Evolutionary conservation across 352 stramenopile species (phyloP), one percentile per base, ranked within the genome.

Genomic region (Stramenopiles sp.): DNA sequence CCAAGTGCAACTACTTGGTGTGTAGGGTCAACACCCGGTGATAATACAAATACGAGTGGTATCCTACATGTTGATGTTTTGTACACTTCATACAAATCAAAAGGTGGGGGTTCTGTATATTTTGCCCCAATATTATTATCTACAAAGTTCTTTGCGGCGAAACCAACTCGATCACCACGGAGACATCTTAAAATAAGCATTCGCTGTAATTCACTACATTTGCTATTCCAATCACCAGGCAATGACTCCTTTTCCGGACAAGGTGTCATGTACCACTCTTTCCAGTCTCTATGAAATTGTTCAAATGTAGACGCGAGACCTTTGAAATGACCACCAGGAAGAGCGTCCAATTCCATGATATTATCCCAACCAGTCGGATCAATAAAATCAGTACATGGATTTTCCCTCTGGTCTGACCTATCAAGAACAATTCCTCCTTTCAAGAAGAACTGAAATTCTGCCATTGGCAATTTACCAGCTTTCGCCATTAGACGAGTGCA

Each of bases 21-120:
- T 0, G 70, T 92, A 2, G 74, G 77, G 41, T 92, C 77, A 2
- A 89, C 71, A 15, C 77, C 77, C 4, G 77, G 74, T 2, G 68
- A 88, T 1, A 92, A 50, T 20, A 92, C 68, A 40, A 92, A 92
- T 42, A 92, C 80, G 12, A 92, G 52, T 8, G 77, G 77, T 29
- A 68, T 91, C 43, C 56, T 68, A 46, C 64, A 64, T 22, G 52
- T 74, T 3, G 65, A 79, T 1, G 56, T 69, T 19, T 71, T 61
- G 51, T 78, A 84, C 26, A 84, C 42, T 0, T 65, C 65, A 15
- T 63, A 64, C 23, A 92, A 48, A 36, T 91, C 64, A 34, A 91
- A 88, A 7, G 71, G 55, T 1, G 77, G 77, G 6, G 75, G 71
- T 23, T 91, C 74, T 1, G 81, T 69, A 41, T 86, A 91, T 42